These are phyloP conservation scores for Pichia nakasei DNA, from an alignment of 805 yeast genomes.

Conservation along the genomic window DNA sequence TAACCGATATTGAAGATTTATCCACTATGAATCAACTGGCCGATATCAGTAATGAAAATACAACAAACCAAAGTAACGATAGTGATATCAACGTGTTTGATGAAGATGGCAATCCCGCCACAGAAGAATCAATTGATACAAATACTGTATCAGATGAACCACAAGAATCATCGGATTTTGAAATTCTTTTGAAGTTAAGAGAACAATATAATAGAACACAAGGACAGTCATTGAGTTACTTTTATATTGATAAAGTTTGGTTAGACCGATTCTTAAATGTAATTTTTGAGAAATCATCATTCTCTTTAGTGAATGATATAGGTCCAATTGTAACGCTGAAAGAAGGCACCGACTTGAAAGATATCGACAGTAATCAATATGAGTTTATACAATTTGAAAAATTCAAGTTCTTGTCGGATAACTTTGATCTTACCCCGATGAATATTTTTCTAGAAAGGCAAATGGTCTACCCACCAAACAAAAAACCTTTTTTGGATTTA, in stretches of 20 bases:
- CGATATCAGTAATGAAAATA: not conserved
- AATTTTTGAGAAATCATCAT: not conserved
- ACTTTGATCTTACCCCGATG: not conserved
- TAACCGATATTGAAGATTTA: slow-evolving; percentile 1
- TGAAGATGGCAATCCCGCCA: not conserved
- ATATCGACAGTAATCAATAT: not conserved
- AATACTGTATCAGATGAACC: not conserved
- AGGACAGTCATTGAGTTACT: not conserved
- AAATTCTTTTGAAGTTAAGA: not conserved
- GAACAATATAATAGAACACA: not conserved
- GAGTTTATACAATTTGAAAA: not conserved
- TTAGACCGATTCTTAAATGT: not conserved
- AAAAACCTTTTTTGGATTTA: slow-evolving; percentile 15
- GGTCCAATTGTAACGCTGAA: not conserved
- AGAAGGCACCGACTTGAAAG: not conserved
- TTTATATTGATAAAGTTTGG: not conserved
- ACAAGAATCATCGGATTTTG: not conserved
- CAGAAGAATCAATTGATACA: not conserved
- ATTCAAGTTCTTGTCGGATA: not conserved
- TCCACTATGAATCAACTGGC: not conserved
- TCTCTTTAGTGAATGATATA: not conserved
- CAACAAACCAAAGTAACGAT: too few species aligned
- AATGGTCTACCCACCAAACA: not conserved
- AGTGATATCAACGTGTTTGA: too few species aligned
- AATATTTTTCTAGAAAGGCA: not conserved